A percentile compares a stretch with the other conserved stretches of the same genome.
Conservation (phyloP, 1,139 yeast species). For the Pichia sp. region DNA sequence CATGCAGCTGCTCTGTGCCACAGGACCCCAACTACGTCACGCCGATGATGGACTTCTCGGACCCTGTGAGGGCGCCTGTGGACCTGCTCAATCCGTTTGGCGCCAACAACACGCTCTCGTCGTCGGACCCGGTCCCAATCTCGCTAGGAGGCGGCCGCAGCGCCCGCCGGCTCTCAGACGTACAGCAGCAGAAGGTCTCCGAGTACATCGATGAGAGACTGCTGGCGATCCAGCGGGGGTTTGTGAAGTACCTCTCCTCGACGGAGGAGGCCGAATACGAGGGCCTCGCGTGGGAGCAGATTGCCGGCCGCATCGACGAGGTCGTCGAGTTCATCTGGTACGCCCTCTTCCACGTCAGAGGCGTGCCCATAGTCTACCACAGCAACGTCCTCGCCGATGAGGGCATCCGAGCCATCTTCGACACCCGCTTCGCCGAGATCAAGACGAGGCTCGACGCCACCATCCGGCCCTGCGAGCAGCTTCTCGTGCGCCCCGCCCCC, state of each 20-base stretch:
- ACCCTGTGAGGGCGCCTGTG: constrained; percentile 11
- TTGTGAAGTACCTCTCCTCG: constrained; percentile 54
- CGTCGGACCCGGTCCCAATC: constrained; percentile 23
- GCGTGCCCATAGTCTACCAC: constrained; percentile 34
- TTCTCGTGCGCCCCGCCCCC: background rate
- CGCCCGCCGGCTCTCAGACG: constrained; percentile 30
- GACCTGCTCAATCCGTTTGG: constrained; percentile 32
- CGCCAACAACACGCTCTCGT: constrained; percentile 19
- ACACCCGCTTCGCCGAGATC: background rate
- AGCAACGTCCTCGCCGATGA: constrained; percentile 25
- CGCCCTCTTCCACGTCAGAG: constrained; percentile 37
- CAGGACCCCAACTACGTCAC: constrained; percentile 15
- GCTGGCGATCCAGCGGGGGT: constrained; percentile 56
- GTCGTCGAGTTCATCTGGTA: constrained; percentile 56
- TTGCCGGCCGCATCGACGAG: constrained; percentile 44
- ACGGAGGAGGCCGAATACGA: constrained; percentile 21
- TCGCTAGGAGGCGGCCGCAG: background rate
- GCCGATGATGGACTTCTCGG: constrained; percentile 19
- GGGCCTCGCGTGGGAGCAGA: constrained; percentile 33
- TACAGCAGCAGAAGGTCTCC: constrained; percentile 60
- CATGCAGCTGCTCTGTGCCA: constrained; percentile 5
- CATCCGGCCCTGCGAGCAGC: background rate
- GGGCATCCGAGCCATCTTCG: constrained; percentile 29
- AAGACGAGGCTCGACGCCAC: background rate
- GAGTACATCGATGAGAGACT: constrained; percentile 58